phyloP scores from a whole-genome alignment of 2,329 filamentous ascomycete genomes.

The Sclerotiophoma versabilis region DNA sequence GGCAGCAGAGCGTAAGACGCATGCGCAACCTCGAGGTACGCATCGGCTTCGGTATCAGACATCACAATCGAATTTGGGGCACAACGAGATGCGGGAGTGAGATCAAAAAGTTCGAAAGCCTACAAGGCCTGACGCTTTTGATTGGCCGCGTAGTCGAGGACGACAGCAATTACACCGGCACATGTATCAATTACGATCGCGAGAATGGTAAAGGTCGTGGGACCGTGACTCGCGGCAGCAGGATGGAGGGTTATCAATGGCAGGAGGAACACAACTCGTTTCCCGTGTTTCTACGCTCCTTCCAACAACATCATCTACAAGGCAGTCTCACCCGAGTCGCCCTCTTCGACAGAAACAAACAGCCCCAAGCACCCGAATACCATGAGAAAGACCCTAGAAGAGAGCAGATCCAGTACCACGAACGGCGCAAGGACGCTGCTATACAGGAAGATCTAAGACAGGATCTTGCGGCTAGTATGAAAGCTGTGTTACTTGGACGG shows the following conservation, averaged over 20 bases:
- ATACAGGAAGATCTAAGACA: background rate
- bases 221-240: background rate
- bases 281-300: slow-evolving; percentile 5
- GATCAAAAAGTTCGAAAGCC: slow-evolving; percentile 4
- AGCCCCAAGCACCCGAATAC: background rate
- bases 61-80: slow-evolving; percentile 11
- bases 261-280: background rate
- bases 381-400: slow-evolving; percentile 5
- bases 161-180: slow-evolving; percentile 11
- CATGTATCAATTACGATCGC: background rate
- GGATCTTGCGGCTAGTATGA: slow-evolving; percentile 6
- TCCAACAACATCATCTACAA: slow-evolving; percentile 1
- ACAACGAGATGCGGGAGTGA: background rate
- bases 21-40: slow-evolving; percentile 7
- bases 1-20: slow-evolving; percentile 8
- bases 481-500: background rate
- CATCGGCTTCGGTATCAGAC: slow-evolving; percentile 8
- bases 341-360: slow-evolving; percentile 1
- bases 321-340: background rate
- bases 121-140: background rate
- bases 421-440: background rate
- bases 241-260: background rate
- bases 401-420: background rate
- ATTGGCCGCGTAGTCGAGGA: slow-evolving; percentile 4
- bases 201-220: background rate